Evolutionary conservation across 176 grass and related monocot genomes (phyloP).

Genomic region (Paspalum vaginatum): DNA sequence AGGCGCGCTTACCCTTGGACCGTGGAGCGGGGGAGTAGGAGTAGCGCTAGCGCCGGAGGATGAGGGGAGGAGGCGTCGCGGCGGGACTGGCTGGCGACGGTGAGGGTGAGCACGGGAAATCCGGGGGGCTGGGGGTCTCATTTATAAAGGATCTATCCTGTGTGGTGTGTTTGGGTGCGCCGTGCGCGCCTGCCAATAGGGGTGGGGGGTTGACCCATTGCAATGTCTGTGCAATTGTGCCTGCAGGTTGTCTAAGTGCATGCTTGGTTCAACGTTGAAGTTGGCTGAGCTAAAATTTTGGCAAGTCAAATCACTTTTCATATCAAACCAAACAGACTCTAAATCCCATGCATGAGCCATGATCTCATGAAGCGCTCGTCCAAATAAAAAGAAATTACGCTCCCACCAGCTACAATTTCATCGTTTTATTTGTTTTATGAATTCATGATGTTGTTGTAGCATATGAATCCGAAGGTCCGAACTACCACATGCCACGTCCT

Average conservation of each 20-base stretch:
- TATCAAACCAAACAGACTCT: too few species aligned
- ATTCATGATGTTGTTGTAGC: neutral
- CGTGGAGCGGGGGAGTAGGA: conserved; percentile 19
- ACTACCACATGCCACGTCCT: neutral
- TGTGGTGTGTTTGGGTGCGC: neutral
- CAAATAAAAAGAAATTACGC: neutral
- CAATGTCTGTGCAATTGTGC: too few species aligned
- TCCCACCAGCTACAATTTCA: neutral
- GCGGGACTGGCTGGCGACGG: neutral
- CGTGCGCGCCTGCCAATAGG: neutral
- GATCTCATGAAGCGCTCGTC: too few species aligned
- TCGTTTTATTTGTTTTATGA: neutral
- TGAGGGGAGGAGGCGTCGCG: neutral
- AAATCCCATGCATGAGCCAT: too few species aligned
- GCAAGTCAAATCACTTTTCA: too few species aligned
- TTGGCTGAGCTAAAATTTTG: too few species aligned
- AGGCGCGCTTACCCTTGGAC: conserved; percentile 48
- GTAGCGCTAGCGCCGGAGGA: conserved; percentile 1
- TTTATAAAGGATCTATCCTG: conserved; percentile 35
- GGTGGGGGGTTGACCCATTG: too few species aligned
- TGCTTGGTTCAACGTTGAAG: too few species aligned
- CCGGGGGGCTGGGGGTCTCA: neutral
- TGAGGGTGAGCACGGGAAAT: conserved; percentile 40
- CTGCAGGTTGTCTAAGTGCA: too few species aligned
- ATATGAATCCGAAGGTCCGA: neutral